Conservation (phyloP, 2,329 filamentous ascomycete species). For the Cordyceps fumosorosea region DNA sequence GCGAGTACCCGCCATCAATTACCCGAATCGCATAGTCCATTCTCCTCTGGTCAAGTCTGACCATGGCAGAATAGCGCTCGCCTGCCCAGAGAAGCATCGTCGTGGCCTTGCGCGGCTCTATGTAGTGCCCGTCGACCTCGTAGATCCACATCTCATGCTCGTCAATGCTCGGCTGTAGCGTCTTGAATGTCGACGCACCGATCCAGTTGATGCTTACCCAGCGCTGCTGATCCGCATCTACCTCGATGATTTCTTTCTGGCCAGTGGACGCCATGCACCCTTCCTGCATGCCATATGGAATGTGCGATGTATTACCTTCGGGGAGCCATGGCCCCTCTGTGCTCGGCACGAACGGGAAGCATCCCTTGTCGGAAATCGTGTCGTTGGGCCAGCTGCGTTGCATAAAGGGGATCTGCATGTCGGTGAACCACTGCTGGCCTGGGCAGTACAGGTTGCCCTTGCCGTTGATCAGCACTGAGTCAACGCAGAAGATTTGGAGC, state of each 20-base stretch:
- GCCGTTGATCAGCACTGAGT: not conserved
- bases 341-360: not conserved
- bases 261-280: not conserved
- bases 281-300: not conserved
- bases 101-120: not conserved
- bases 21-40: not conserved
- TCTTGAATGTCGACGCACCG: not conserved
- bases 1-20: not conserved
- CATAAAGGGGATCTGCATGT: not conserved
- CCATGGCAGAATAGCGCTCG: not conserved
- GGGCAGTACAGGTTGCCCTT: not conserved
- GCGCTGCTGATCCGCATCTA: not conserved
- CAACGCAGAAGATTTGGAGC: not conserved
- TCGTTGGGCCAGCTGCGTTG: not conserved
- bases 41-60: not conserved
- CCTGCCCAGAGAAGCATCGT: not conserved
- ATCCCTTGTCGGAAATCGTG: not conserved
- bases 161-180: not conserved
- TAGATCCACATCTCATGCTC: not conserved
- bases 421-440: not conserved
- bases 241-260: not conserved
- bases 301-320: not conserved
- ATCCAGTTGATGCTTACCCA: not conserved
- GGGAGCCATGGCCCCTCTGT: not conserved
- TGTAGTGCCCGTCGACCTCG: not conserved